Percentiles rank a stretch among this genome's conserved stretches.
phyloP scores from a whole-genome alignment of 2,329 filamentous ascomycete species.

The Hypoxylon sp. region DNA sequence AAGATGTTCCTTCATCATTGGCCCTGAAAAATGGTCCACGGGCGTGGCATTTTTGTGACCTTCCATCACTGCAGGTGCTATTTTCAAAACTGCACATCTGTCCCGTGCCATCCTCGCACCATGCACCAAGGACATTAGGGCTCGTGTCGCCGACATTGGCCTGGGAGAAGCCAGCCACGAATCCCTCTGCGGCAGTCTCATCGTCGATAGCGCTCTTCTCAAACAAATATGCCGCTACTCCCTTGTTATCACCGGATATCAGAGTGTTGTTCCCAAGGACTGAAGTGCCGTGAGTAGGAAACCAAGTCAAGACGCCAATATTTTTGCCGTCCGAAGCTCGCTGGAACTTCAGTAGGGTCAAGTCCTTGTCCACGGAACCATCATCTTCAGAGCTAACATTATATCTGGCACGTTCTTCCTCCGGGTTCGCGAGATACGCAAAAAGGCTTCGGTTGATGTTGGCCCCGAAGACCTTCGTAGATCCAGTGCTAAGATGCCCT shows the following conservation, averaged over 20 bases:
- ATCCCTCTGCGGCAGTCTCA: constrained; percentile 71
- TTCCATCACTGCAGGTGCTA: constrained; percentile 83
- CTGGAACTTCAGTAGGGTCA: constrained; percentile 85
- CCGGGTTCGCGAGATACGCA: constrained; percentile 89
- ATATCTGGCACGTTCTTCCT: constrained; percentile 80
- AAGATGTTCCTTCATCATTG: constrained; percentile 79
- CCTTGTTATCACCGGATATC: constrained; percentile 96
- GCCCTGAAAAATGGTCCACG: constrained; percentile 78
- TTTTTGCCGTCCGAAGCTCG: constrained; percentile 81
- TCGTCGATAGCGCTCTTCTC: constrained; percentile 76
- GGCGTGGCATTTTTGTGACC: constrained; percentile 79
- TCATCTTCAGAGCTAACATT: constrained; percentile 66
- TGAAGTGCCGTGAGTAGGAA: constrained; percentile 91
- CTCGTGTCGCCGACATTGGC: constrained; percentile 92
- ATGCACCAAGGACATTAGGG: constrained; percentile 89
- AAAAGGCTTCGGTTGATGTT: constrained; percentile 93
- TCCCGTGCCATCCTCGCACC: constrained; percentile 87
- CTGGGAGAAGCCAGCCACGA: constrained; percentile 94
- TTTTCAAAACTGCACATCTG: constrained; percentile 81
- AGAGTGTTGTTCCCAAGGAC: constrained; percentile 93
- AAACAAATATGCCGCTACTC: constrained; percentile 87
- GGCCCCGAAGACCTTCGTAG: constrained; percentile 77
- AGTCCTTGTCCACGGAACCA: constrained; percentile 74
- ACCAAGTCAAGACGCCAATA: constrained; percentile 89
- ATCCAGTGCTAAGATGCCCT: constrained; percentile 67